Base-by-base conservation (phyloP, 495 filamentous ascomycete species). In the Penicillium simplicissimum region DNA sequence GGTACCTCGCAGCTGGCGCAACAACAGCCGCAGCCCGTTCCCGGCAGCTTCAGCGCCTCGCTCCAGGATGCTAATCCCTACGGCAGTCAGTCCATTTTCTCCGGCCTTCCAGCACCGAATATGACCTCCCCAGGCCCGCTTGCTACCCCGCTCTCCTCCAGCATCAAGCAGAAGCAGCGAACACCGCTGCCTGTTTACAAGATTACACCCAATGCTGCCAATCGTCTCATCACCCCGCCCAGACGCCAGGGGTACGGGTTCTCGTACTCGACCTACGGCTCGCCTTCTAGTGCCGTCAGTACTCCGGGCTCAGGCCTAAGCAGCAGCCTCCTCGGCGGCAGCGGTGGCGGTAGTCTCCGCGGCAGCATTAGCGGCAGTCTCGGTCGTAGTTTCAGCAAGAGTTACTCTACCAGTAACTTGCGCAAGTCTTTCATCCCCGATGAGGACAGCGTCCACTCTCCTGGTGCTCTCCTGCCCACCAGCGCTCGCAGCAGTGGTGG, bases 221-320 rank as follows among this genome's bases (percentile, higher is more conserved):
- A 89, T 36, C 86, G 91, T 28, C 83, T 92, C 23, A 79, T 88
- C 28, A 97, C 93, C 3, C 95, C 95, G 4, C 89, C 90, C 57
- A 91, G 89, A 69, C 80, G 82, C 54, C 82, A 84, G 51, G 90
- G 90, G 3, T 97, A 88, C 71, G 93, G 93, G 8, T 96, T 96
- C 74, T 90, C 88, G 8, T 96, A 96, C 73, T 96, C 91, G 57
- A 91, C 86, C 28, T 96, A 95, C 67, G 90, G 89, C 28, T 92
- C 89, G 9, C 92, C 93, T 4, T 83, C 84, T 37, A 93, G 88
- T 72, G 82, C 84, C 14, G 83, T 81, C 17, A 89, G 88, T 74
- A 91, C 91, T 36, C 87, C 89, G 19, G 37, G 53, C 19, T 85
- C 84, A 34, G 83, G 84, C 3, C 77, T 88, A 35, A 83, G 85